These are phyloP conservation scores for Desmodesmus armatus DNA, from an alignment of 139 green algal genomes.

Conservation along the genomic window DNA sequence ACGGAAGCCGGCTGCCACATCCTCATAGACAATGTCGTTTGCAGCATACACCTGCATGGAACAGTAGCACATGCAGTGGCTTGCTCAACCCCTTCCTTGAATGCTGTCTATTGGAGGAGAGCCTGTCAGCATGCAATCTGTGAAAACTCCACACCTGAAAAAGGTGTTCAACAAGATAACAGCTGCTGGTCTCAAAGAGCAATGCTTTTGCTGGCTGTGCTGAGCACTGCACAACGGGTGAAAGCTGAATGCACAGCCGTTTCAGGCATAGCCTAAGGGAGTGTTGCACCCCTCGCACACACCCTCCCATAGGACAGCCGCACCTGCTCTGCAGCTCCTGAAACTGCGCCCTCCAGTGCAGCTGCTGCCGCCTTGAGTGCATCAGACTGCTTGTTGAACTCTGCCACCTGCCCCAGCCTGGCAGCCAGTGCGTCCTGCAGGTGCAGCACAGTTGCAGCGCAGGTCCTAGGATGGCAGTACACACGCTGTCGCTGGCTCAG, in stretches of 20 bases:
- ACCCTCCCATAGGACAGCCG: neutral
- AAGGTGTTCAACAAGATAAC: neutral
- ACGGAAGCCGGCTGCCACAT: slow-evolving; percentile 40
- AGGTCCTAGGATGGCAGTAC: too few species aligned
- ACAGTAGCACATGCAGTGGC: neutral
- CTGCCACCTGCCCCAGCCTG: neutral
- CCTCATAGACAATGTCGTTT: slow-evolving; percentile 44
- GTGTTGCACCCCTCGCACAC: neutral
- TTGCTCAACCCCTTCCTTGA: neutral
- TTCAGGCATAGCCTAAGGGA: neutral
- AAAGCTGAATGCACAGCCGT: neutral
- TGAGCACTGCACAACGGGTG: neutral
- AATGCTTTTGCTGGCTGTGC: neutral
- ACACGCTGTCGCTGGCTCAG: neutral
- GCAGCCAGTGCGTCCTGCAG: neutral
- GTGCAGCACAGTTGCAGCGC: neutral
- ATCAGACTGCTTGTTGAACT: slow-evolving; percentile 12
- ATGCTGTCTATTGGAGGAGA: neutral
- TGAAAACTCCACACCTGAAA: neutral
- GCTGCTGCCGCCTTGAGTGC: neutral
- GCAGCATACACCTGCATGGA: slow-evolving; percentile 26
- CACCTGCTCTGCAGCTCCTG: neutral
- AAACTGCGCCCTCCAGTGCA: neutral
- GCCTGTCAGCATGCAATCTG: neutral
- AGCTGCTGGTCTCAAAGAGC: too few species aligned